These are phyloP conservation scores for Leccinum sublutescens DNA, from an alignment of 768 basidiomycete species.

Conservation along the genomic window DNA sequence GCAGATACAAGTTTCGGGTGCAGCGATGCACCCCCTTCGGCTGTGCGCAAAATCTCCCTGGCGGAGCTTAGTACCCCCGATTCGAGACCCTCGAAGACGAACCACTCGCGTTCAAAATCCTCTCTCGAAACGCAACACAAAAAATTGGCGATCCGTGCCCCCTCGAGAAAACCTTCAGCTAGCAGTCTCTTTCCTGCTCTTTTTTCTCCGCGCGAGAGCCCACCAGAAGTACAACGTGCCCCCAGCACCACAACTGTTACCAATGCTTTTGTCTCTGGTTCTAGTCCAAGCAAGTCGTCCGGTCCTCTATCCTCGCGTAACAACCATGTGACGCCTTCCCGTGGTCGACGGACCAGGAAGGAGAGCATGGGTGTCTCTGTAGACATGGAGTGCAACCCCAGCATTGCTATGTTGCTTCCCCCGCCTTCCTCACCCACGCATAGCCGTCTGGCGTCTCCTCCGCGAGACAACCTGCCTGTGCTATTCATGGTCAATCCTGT, in stretches of 20 bases:
- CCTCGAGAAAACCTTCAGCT: slow-evolving; percentile 18
- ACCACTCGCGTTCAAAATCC: slow-evolving; percentile 21
- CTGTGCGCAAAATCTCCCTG: not conserved
- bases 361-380: slow-evolving; percentile 8
- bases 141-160: not conserved
- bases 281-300: not conserved
- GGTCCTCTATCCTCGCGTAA: not conserved
- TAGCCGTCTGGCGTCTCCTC: slow-evolving; percentile 1
- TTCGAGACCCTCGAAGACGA: slow-evolving; percentile 3
- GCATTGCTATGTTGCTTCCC: slow-evolving; percentile 27
- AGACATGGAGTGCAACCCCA: slow-evolving; percentile 5
- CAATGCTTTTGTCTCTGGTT: slow-evolving; percentile 6
- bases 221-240: not conserved
- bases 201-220: slow-evolving; percentile 13
- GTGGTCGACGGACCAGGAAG: slow-evolving; percentile 20
- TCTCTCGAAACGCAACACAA: slow-evolving; percentile 3
- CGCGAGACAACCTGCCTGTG: slow-evolving; percentile 5
- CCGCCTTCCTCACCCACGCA: slow-evolving; percentile 19
- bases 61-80: not conserved
- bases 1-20: slow-evolving; percentile 27
- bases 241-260: slow-evolving; percentile 15
- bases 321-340: slow-evolving; percentile 6
- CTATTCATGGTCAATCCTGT: not conserved
- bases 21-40: not conserved
- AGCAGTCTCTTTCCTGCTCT: slow-evolving; percentile 14